Conservation (phyloP, 345 rosid genomes). For the Cardiospermum halicacabum region DNA sequence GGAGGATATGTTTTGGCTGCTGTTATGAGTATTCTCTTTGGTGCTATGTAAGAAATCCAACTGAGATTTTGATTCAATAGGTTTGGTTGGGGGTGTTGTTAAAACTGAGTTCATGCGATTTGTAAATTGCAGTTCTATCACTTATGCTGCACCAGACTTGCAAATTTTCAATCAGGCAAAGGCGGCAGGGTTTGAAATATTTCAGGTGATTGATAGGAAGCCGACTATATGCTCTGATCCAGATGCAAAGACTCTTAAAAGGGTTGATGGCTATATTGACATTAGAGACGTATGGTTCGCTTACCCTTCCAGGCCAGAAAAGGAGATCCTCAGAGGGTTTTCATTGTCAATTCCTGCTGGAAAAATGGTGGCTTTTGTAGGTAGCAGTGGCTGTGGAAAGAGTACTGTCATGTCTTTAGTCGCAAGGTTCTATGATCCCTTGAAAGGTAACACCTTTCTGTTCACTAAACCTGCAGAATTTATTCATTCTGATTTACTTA, state of each 20-base stretch:
- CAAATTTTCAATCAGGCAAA: conserved; percentile 63
- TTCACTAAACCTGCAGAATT: background rate
- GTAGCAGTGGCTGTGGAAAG: conserved; percentile 67
- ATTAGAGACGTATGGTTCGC: conserved; percentile 38
- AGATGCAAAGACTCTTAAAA: conserved; percentile 19
- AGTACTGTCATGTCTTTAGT: conserved; percentile 55
- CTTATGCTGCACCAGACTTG: conserved; percentile 64
- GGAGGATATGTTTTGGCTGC: conserved; percentile 58
- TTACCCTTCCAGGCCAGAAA: conserved; percentile 53
- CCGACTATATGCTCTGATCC: conserved; percentile 29
- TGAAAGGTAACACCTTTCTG: conserved; percentile 26
- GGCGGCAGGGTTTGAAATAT: conserved; percentile 59
- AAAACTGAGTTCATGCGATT: background rate
- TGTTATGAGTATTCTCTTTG: conserved; percentile 61
- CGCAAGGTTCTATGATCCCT: conserved; percentile 61
- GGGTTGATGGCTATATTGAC: conserved; percentile 42
- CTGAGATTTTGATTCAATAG: background rate
- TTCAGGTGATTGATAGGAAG: conserved; percentile 42
- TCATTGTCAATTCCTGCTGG: conserved; percentile 58
- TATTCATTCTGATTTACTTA: conserved; percentile 23
- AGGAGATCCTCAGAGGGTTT: conserved; percentile 43
- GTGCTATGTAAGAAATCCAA: conserved; percentile 46
- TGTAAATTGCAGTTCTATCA: conserved; percentile 42
- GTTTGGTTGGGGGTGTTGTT: background rate
- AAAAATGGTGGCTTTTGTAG: conserved; percentile 51